phyloP scores from a whole-genome alignment of 1,284 basidiomycete species.

The Ceraceosorus guamensis region DNA sequence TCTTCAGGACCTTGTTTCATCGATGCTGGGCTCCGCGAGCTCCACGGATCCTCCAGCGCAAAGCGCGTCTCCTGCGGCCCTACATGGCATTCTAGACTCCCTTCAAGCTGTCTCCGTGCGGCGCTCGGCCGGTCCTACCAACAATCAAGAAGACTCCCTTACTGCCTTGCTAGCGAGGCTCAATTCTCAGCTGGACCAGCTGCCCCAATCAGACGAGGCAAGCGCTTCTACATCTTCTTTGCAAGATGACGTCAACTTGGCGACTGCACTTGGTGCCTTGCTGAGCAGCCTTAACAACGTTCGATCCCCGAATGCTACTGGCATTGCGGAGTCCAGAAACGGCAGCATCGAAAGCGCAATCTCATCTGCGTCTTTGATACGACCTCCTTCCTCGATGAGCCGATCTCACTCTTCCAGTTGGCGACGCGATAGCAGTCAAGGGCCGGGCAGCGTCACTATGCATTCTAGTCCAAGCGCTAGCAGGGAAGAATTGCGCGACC shows the following conservation, averaged over 20 bases:
- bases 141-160: background rate
- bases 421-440: background rate
- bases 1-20: background rate
- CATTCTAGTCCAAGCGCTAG: slow-evolving; percentile 3
- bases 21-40: background rate
- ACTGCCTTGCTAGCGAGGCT: background rate
- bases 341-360: background rate
- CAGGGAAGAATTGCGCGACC: slow-evolving; percentile 7
- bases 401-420: background rate
- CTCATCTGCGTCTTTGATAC: slow-evolving; percentile 1
- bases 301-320: background rate
- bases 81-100: background rate
- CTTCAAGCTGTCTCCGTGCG: background rate
- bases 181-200: background rate
- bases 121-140: too few species aligned
- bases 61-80: background rate
- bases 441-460: background rate
- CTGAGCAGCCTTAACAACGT: background rate
- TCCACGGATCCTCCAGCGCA: background rate
- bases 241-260: background rate
- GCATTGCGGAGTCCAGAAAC: background rate
- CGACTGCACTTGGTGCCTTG: slow-evolving; percentile 1
- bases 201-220: background rate
- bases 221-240: background rate
- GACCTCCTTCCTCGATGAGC: background rate